A percentile compares a stretch with the other conserved stretches of the same genome.
These are phyloP conservation scores for Digitaria exilis DNA, from an alignment of 202 grass and related monocot species.

Conservation along the genomic window DNA sequence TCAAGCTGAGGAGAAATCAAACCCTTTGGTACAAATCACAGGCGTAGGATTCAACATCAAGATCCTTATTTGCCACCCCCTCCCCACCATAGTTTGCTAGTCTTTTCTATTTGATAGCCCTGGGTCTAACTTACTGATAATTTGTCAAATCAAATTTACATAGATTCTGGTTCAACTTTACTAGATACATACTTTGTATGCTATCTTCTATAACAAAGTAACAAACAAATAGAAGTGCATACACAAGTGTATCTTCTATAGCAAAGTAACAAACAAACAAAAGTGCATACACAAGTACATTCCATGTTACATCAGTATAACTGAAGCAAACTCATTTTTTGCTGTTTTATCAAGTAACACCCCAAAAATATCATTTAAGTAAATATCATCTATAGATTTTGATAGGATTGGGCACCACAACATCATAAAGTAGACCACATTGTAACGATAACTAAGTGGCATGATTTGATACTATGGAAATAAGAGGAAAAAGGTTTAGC, in stretches of 20 bases:
- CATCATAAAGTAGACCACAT: neutral
- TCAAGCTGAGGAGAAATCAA: too few relatives aligned
- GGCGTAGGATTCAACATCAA: too few relatives aligned
- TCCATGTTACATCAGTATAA: neutral
- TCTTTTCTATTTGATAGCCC: neutral
- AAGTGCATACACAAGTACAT: neutral
- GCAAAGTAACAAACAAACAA: too few relatives aligned
- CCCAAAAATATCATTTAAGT: neutral
- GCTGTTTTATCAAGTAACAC: neutral
- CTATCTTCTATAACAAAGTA: neutral
- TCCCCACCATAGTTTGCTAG: neutral
- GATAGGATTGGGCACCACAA: neutral
- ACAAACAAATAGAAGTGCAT: too few relatives aligned
- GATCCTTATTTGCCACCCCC: neutral
- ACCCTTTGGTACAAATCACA: too few relatives aligned
- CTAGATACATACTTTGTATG: neutral
- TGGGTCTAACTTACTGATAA: neutral
- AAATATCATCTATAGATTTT: neutral
- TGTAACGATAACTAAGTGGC: neutral
- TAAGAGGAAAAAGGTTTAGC: neutral
- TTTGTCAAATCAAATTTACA: neutral
- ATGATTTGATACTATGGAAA: neutral
- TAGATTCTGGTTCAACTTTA: neutral
- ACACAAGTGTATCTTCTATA: too few relatives aligned
- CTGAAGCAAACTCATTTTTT: neutral